Evolutionary conservation across 805 yeast species (phyloP).

Genomic region (Myxozyma melibiosi): DNA sequence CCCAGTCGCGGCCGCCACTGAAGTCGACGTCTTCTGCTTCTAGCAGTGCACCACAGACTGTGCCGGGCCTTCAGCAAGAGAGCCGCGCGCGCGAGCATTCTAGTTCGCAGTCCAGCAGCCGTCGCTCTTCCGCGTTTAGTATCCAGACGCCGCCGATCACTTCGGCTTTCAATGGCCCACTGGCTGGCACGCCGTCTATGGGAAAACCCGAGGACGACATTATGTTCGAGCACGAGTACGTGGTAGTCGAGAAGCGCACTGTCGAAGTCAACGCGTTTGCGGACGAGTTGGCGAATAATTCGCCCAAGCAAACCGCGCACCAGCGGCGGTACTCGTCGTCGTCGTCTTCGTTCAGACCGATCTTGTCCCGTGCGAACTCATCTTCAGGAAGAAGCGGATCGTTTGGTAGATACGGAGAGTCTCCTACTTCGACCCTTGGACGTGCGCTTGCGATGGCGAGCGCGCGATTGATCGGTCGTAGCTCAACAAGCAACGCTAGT

Average conservation of each 20-base stretch:
- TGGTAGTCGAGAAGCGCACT: conserved; percentile 89
- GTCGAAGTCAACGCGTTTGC: conserved; percentile 96
- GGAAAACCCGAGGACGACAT: conserved; percentile 33
- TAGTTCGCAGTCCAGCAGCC: conserved; percentile 8
- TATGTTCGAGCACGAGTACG: conserved; percentile 76
- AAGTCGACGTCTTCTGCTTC: not conserved
- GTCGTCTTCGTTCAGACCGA: conserved; percentile 12
- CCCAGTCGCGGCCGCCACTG: not conserved
- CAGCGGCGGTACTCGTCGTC: too few species aligned
- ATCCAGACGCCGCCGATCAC: conserved; percentile 2
- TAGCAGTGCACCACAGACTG: not conserved
- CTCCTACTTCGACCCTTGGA: conserved; percentile 84
- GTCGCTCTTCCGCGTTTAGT: conserved; percentile 2
- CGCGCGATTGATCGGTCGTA: conserved; percentile 73
- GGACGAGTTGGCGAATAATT: conserved; percentile 68
- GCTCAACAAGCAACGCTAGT: conserved; percentile 4
- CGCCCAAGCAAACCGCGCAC: too few species aligned
- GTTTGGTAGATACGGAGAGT: conserved; percentile 40
- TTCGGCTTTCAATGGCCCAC: not conserved
- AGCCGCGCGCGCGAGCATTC: conserved; percentile 2
- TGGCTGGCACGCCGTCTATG: not conserved
- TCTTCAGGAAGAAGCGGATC: conserved; percentile 4
- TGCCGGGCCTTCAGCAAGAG: not conserved
- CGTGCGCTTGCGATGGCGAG: conserved; percentile 88
- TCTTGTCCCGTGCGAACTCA: conserved; percentile 7